Percentiles rank a stretch among this genome's conserved stretches.
Evolutionary conservation across 345 rosid genomes (phyloP).

Genomic region (Punica granatum): DNA sequence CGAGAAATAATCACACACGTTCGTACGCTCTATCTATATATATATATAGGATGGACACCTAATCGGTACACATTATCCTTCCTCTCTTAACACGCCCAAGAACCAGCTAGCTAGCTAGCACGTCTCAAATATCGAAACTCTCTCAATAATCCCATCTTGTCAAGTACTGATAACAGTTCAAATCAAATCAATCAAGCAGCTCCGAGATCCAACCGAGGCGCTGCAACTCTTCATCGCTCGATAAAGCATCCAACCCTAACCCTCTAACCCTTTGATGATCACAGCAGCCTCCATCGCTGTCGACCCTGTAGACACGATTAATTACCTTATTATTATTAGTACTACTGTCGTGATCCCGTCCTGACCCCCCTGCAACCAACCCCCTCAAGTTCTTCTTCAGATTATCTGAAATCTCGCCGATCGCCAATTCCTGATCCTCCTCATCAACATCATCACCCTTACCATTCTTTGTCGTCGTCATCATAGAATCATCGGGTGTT

Average conservation of each 20-base stretch:
- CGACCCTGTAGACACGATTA: no score
- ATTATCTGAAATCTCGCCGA: background rate
- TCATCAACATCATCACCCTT: background rate
- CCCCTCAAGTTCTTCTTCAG: background rate
- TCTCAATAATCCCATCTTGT: no score
- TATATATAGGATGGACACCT: no score
- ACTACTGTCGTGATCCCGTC: background rate
- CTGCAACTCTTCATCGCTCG: constrained; percentile 1
- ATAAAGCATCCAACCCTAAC: background rate
- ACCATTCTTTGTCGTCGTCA: background rate
- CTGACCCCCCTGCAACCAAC: background rate
- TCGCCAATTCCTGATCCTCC: background rate
- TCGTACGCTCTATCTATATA: no score
- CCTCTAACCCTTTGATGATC: background rate
- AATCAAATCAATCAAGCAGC: background rate
- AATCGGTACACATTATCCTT: no score
- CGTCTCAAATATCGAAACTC: no score
- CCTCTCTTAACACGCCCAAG: no score
- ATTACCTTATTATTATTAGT: no score
- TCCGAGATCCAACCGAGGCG: constrained; percentile 1
- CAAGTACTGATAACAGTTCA: no score
- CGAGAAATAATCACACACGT: no score
- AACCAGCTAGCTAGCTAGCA: no score
- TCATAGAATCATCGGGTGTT: background rate
- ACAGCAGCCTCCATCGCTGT: no score